Conservation (phyloP, 345 rosid genomes). For the Psidium friedrichsthalianum region DNA sequence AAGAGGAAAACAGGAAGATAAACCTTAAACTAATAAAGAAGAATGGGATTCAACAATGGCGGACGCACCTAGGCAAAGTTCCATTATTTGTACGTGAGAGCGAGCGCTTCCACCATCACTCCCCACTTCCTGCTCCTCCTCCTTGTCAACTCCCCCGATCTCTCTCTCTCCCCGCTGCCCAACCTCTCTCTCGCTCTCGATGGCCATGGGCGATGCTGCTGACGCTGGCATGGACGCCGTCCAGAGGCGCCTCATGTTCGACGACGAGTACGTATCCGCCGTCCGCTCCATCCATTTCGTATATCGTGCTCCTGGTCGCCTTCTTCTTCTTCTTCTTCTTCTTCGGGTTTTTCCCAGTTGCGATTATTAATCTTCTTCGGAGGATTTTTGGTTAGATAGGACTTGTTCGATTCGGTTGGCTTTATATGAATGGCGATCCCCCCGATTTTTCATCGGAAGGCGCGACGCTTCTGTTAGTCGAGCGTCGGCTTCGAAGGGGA, state of each 20-base stretch:
- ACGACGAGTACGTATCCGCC: slow-evolving; percentile 47
- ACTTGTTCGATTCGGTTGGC: not conserved
- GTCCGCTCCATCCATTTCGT: not conserved
- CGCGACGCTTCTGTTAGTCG: not conserved
- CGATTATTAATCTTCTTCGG: not conserved
- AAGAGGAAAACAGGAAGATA: not conserved
- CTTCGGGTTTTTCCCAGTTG: not conserved
- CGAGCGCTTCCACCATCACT: not conserved
- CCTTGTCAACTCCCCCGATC: too few species aligned
- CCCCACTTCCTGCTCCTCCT: not conserved
- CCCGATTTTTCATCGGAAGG: not conserved
- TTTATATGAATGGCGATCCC: not conserved
- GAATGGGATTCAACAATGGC: not conserved
- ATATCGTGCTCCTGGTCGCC: not conserved
- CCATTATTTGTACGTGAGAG: not conserved
- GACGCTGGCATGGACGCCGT: slow-evolving; percentile 94
- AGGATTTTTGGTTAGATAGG: not conserved
- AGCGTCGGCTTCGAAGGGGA: not conserved
- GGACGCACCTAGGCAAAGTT: not conserved
- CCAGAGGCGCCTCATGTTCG: slow-evolving; percentile 97
- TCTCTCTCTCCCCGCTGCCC: too few species aligned
- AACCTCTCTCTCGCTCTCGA: not conserved
- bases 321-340: not conserved
- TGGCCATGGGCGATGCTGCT: not conserved
- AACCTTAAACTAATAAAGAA: not conserved